These are phyloP conservation scores for Cetraspora pellucida DNA, from an alignment of 192 early-diverging fungal species.

Conservation along the genomic window DNA sequence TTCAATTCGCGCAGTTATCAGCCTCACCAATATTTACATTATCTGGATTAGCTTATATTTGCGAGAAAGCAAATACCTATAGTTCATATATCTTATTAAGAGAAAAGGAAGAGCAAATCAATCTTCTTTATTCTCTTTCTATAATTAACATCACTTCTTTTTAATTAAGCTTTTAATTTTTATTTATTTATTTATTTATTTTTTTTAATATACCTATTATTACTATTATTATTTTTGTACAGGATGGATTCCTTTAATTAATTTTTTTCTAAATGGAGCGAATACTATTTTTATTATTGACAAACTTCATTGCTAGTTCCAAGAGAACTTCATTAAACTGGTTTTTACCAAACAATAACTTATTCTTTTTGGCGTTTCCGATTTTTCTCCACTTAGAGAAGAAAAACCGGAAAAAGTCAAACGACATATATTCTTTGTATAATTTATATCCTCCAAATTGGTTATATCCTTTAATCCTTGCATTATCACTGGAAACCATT, in stretches of 20 bases:
- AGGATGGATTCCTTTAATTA: conserved; percentile 19
- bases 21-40: no score
- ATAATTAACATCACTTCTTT: no score
- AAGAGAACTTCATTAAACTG: conserved; percentile 24
- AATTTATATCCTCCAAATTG: conserved; percentile 29
- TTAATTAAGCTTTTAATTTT: background rate
- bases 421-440: conserved; percentile 15
- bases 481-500: conserved; percentile 28
- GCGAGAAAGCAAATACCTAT: no score
- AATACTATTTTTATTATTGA: conserved; percentile 28
- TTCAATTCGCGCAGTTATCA: no score
- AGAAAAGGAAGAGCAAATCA: no score
- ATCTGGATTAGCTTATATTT: no score
- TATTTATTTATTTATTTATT: conserved; percentile 17
- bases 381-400: background rate
- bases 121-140: no score
- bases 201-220: conserved; percentile 4
- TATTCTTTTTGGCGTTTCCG: conserved; percentile 26
- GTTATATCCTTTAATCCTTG: conserved; percentile 13
- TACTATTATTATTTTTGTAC: conserved; percentile 20
- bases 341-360: conserved; percentile 6
- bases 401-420: conserved; percentile 13
- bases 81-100: no score
- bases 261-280: conserved; percentile 34
- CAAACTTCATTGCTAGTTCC: conserved; percentile 28